Base-by-base conservation (phyloP, 306 rosid genomes). In the Prunus dulcis region DNA sequence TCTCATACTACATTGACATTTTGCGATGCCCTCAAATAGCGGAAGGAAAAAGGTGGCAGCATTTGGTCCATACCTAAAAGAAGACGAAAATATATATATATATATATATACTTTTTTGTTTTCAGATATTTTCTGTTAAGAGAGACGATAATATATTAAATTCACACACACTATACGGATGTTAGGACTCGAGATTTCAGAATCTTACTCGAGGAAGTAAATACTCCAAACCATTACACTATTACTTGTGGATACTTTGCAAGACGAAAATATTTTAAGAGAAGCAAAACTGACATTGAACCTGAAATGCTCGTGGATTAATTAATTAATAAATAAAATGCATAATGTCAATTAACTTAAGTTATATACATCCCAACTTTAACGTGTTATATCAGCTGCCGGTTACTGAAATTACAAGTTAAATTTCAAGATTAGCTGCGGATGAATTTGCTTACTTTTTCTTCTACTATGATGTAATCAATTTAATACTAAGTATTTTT, bases 61-160 rank as follows among this genome's bases (percentile, higher is more conserved):
- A 68, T 67, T 82, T 87, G 90, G 96, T 88, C 91, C 88, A 88
- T 85, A 88, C 91, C 96, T 88, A 88, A 89, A 89, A 82, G 81
- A 72, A 83, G 85, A 87, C 67, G 82, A 85, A 69, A 0, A 34
- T 34, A 32, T 32, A 30, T 30, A 32, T 30, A 30, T 30, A 30
- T 32, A 32, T 32, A 28, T 28, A 30, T 30, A 30, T 30, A 30
- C 32, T 30, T 30, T 30, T 30, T 30, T 2, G 3, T 28, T 5
- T 34, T 34, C 1, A 6, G 8, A 6, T 5, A 0, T 5, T 34
- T 34, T 1, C 8, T 5, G 6, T 5, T 34, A 1, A 34, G 41
- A 32, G 38, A 34, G 7, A 0, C 41, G 2, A 34, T 34, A 34
- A 0, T 34, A 34, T 34, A 34, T 1, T 34, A 34, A 34, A 34